Evolutionary conservation across 164 flowering plant species (phyloP).

Genomic region (Magnolia sinica): DNA sequence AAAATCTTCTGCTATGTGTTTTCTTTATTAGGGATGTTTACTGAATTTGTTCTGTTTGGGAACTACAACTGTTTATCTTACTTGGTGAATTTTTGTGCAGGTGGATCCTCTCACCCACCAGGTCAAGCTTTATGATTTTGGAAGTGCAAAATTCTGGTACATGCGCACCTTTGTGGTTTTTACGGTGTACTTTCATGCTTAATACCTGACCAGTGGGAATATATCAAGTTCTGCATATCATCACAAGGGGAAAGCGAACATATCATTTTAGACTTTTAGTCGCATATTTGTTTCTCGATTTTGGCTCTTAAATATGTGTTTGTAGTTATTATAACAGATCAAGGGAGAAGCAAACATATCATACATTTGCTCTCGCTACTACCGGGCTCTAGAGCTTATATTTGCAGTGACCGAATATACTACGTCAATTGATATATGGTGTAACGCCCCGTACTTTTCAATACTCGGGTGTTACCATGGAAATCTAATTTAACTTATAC

Average conservation of each 20-base stretch:
- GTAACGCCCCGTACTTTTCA: too few species aligned
- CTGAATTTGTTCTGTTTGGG: not conserved
- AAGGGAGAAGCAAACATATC: conserved; percentile 92
- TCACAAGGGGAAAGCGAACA: not conserved
- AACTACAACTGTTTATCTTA: conserved; percentile 1
- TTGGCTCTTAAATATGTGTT: not conserved
- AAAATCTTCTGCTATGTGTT: conserved; percentile 73
- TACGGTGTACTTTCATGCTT: not conserved
- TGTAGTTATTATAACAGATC: conserved; percentile 39
- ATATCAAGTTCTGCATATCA: not conserved
- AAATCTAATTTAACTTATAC: too few species aligned
- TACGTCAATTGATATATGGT: conserved; percentile 95
- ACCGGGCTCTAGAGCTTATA: conserved; percentile 96
- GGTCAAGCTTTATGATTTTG: too few species aligned
- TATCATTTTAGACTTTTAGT: not conserved
- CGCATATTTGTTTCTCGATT: not conserved
- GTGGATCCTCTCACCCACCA: conserved; percentile 89
- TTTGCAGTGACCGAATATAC: conserved; percentile 96
- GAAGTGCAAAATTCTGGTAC: too few species aligned
- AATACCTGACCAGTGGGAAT: not conserved
- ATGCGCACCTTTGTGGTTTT: too few species aligned
- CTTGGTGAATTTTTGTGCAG: conserved; percentile 31
- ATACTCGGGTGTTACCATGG: too few species aligned
- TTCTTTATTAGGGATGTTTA: not conserved
- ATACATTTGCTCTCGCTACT: conserved; percentile 91